phyloP scores from a whole-genome alignment of 306 rosid species.

The Ziziphus jujuba region DNA sequence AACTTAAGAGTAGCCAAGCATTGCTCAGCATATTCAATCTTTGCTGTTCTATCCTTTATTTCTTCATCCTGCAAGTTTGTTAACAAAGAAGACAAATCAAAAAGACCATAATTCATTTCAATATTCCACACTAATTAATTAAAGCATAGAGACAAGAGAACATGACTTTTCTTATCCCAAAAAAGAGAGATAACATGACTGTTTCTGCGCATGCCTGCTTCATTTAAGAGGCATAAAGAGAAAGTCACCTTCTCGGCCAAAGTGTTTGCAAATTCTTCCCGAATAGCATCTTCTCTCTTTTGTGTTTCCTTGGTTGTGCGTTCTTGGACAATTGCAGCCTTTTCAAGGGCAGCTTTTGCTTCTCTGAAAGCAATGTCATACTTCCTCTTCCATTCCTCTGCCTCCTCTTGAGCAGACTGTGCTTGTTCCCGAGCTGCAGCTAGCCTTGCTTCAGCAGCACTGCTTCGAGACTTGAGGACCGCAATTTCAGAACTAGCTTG shows the following conservation, averaged over 20 bases:
- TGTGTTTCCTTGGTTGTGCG: slow-evolving; percentile 74
- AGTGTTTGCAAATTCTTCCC: slow-evolving; percentile 69
- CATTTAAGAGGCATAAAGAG: neutral
- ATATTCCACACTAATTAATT: neutral
- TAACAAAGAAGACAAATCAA: slow-evolving; percentile 26
- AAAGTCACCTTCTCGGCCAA: slow-evolving; percentile 75
- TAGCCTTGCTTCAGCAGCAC: slow-evolving; percentile 91
- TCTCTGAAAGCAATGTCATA: slow-evolving; percentile 80
- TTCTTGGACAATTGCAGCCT: slow-evolving; percentile 83
- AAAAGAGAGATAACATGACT: neutral
- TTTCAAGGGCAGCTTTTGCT: slow-evolving; percentile 83
- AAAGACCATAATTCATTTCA: neutral
- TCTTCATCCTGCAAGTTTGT: slow-evolving; percentile 73
- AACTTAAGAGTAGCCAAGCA: slow-evolving; percentile 68
- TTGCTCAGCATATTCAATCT: slow-evolving; percentile 76
- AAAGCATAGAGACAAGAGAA: slow-evolving; percentile 9
- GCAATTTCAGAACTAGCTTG: slow-evolving; percentile 82
- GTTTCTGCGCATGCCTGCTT: no score
- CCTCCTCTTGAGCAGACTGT: slow-evolving; percentile 96
- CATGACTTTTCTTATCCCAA: neutral
- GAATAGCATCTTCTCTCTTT: slow-evolving; percentile 85
- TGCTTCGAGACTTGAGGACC: slow-evolving; percentile 70
- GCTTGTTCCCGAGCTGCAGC: slow-evolving; percentile 90
- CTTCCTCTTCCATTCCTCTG: slow-evolving; percentile 94
- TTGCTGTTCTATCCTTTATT: slow-evolving; percentile 62